Evolutionary conservation across 768 basidiomycete species (phyloP).

Genomic region (Phylloporus sp.): DNA sequence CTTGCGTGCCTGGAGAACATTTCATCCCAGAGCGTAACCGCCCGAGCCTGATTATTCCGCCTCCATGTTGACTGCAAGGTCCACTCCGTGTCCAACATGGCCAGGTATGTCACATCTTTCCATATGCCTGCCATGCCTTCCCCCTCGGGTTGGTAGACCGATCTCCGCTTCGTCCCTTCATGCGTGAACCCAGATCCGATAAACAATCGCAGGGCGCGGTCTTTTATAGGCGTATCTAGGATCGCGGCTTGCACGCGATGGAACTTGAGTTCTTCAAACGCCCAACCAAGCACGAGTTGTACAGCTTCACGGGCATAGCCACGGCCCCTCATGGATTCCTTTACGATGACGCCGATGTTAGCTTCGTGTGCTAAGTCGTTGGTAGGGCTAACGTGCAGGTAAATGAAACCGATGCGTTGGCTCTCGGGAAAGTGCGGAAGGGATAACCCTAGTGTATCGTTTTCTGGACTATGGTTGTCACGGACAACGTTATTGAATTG

Average conservation of each 20-base stretch:
- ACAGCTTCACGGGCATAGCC: slow-evolving; percentile 49
- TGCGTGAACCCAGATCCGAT: slow-evolving; percentile 49
- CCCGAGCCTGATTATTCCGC: slow-evolving; percentile 2
- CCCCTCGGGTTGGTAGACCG: slow-evolving; percentile 42
- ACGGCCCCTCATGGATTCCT: slow-evolving; percentile 31
- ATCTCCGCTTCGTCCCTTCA: slow-evolving; percentile 60
- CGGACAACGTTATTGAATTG: background rate
- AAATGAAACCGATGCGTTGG: slow-evolving; percentile 22
- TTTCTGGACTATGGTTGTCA: too few relatives aligned
- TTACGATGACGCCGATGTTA: slow-evolving; percentile 53
- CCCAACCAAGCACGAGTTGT: slow-evolving; percentile 40
- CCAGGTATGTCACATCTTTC: slow-evolving; percentile 60
- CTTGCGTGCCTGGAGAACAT: slow-evolving; percentile 52
- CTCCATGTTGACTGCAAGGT: slow-evolving; percentile 31
- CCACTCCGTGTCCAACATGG: slow-evolving; percentile 63
- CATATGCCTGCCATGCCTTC: slow-evolving; percentile 40
- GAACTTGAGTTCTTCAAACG: slow-evolving; percentile 38
- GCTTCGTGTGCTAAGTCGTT: slow-evolving; percentile 38
- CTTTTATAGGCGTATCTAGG: slow-evolving; percentile 41
- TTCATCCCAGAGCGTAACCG: slow-evolving; percentile 57
- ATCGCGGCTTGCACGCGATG: slow-evolving; percentile 39
- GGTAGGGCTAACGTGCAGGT: slow-evolving; percentile 21
- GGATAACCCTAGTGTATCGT: too few relatives aligned
- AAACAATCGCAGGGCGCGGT: slow-evolving; percentile 46
- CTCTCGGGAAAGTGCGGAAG: background rate